These are phyloP conservation scores for Zygosaccharomyces kombuchaensis DNA, from an alignment of 805 yeast genomes.

Conservation along the genomic window DNA sequence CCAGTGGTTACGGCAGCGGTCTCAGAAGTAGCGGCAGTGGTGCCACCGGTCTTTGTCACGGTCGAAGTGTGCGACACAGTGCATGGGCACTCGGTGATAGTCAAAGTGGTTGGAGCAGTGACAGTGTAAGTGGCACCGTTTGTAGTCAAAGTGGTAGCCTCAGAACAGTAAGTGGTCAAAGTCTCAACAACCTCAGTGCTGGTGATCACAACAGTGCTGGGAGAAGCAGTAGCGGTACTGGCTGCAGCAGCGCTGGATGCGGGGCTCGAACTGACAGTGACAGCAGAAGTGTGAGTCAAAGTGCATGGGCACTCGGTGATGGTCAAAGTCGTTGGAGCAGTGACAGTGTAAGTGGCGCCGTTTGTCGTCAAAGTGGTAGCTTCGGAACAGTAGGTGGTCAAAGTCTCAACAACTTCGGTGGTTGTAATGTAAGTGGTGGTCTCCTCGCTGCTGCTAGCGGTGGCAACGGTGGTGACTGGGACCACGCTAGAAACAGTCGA, in stretches of 20 bases:
- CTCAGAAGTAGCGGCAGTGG: constrained; percentile 11
- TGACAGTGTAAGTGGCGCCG: constrained; percentile 68
- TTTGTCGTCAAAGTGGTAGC: constrained; percentile 64
- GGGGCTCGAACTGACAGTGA: neutral
- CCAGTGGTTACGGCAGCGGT: neutral
- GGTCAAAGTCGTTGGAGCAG: constrained; percentile 76
- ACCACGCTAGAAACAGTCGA: constrained; percentile 11
- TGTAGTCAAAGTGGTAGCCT: constrained; percentile 59
- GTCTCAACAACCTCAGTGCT: constrained; percentile 52
- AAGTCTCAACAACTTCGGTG: constrained; percentile 54
- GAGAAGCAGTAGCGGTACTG: neutral
- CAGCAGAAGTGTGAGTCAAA: constrained; percentile 12
- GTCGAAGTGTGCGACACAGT: constrained; percentile 35
- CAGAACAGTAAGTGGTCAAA: constrained; percentile 81
- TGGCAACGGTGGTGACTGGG: neutral
- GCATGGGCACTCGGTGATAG: constrained; percentile 86
- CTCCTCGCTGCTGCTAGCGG: neutral
- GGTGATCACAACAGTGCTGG: constrained; percentile 25
- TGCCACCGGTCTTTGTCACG: constrained; percentile 26
- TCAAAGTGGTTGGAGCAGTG: constrained; percentile 73
- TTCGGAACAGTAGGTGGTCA: constrained; percentile 79
- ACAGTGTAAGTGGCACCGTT: constrained; percentile 70
- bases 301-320: constrained; percentile 88
- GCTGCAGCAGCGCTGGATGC: neutral
- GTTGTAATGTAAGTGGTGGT: constrained; percentile 26